Base-by-base conservation (phyloP, 1,284 basidiomycete species). In the Cryptococcus amylolentus region DNA sequence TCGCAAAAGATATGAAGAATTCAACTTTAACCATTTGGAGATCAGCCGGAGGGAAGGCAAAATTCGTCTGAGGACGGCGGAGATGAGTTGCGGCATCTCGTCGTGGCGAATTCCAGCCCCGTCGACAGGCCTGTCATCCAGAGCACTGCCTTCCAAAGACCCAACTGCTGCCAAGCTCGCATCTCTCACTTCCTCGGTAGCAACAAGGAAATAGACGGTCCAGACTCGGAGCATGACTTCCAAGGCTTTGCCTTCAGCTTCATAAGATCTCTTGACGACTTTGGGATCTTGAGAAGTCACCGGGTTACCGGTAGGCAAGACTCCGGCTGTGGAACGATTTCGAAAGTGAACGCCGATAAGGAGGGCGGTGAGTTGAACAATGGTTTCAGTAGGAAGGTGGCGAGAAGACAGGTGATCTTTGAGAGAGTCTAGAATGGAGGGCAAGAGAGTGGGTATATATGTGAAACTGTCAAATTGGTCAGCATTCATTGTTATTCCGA, bases 11-110 rank as follows among this genome's bases (percentile, higher is more conserved):
- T 92, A 91, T 56, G 85, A 84, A 58, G 86, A 76, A 72, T 97
- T 91, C 5, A 84, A 84, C 44, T 84, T 82, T 27, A 95, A 75
- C 95, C 95, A 98, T 73, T 94, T 95, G 67, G 85, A 87, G 2
- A 87, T 84, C 52, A 98, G 87, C 14, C 95, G 85, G 49, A 98
- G 78, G 5, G 91, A 86, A 2, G 94, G 92, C 3, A 98, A 80
- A 10, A 88, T 88, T 35, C 95, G 83, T 31, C 94, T 83, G 57
- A 97, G 87, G 8, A 85, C 84, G 1, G 91, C 91, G 1, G 88
- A 88, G 68, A 98, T 94, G 39, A 84, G 82, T 67, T 88, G 86
- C 5, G 89, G 88, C 5, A 91, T 80, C 31, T 61, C 55, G 4
- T 58, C 52, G 5, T 45, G 52, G 2, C 54, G 84, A 60, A 84